Evolutionary conservation across 345 rosid species (phyloP), one percentile per base, ranked within the genome.

Genomic region (Acer saccharum): DNA sequence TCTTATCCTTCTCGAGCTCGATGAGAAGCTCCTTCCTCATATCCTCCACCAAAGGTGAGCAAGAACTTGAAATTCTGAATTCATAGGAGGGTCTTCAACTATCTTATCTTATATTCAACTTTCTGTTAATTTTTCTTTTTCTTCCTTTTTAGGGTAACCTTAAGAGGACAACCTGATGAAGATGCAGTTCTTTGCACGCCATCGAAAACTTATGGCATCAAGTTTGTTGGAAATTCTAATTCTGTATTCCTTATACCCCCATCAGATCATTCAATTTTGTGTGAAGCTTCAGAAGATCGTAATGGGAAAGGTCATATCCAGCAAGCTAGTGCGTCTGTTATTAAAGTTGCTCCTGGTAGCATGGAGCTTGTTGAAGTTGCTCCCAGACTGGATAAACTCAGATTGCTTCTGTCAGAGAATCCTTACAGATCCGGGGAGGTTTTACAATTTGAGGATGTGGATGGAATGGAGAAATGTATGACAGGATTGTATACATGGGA

Each of bases 101-200:
- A 66, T 60, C 20, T 35, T 46, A 62, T 60, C 9, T 44, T 11
- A 61, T 78, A 50, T 41, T 76, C 21, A 35, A 29, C 61, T 61
- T 16, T 11, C 65, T 71, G 12, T 25, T 52, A 44, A 43, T 25
- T 58, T 67, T 41, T 32, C 7, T 29, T 54, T 65, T 65, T 65
- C 63, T 20, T 54, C 13, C 48, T 78, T 71, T 79, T 43, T 41
- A 93, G 97, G 82, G 95, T 92, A 17, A 86, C 89, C 46, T 83
- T 95, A 65, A 91, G 98, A 71, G 98, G 98, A 60, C 89, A 91
- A 80, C 86, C 88, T 20, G 90, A 92, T 86, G 99, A 95, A 77
- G 94, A 94, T 78, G 96, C 97, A 3, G 99, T 94, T 78, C 88
- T 95, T 62, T 96, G 99, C 81, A 95, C 98, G 11, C 89, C 74